Base-by-base conservation (phyloP, 2,329 filamentous ascomycete genomes). In the Fusarium coicis region DNA sequence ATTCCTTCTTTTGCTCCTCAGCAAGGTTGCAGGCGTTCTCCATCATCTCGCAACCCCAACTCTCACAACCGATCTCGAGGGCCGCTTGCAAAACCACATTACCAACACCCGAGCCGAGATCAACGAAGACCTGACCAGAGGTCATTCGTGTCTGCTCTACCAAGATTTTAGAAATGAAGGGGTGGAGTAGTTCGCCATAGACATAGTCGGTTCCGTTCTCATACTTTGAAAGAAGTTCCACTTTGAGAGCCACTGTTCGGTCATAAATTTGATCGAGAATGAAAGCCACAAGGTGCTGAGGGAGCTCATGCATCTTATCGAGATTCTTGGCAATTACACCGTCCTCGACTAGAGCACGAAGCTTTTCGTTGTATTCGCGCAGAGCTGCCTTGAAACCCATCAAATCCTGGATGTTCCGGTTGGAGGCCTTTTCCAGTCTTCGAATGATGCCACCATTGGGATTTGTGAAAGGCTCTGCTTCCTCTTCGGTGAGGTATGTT, bases 31-130 rank as follows among this genome's bases (percentile, higher is more conserved):
- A 95, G 4, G 95, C 94, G 69, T 96, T 97, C 64, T 92, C 88
- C 94, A 98, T 97, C 87, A 97, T 94, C 82, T 99, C 96, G 78
- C 96, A 97, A 34, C 96, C 96, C 92, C 95, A 98, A 81, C 93
- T 96, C 80, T 97, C 94, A 81, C 95, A 97, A 23, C 96, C 96
- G 58, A 96, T 91, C 81, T 99, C 94, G 26, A 99, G 88, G 1
- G 96, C 96, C 5, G 96, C 95, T 81, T 99, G 96, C 56, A 99
- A 85, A 32, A 96, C 95, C 6, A 98, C 96, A 79, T 98, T 99
- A 53, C 96, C 96, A 21, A 98, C 96, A 36, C 96, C 96, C 4
- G 96, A 98, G 54, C 96, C 96, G 19, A 99, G 88, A 79, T 99
- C 96, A 67, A 99, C 92, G 80, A 99, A 98, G 42, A 97, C 90